Evolutionary conservation across 169 alveolate genomes (phyloP).

Genomic region (Neospora caninum): DNA sequence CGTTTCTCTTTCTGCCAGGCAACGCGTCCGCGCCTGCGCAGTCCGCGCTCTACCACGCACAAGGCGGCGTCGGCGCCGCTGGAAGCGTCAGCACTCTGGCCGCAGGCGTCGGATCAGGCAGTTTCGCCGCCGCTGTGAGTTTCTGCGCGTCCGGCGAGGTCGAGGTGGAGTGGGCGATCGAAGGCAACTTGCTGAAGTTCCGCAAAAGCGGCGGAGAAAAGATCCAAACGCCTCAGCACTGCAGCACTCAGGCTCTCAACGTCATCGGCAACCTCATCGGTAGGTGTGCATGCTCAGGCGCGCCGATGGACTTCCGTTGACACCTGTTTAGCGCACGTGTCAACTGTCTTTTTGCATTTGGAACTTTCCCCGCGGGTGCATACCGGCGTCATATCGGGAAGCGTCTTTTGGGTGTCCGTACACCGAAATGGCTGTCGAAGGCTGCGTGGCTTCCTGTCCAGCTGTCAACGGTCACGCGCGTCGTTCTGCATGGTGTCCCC

Average conservation of each 20-base stretch:
- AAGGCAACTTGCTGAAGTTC: background rate
- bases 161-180: background rate
- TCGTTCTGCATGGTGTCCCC: too few relatives aligned
- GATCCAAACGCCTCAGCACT: conserved; percentile 1
- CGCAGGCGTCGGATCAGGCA: conserved; percentile 29
- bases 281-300: background rate
- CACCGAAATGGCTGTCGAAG: too few relatives aligned
- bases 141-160: background rate
- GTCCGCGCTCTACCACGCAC: background rate
- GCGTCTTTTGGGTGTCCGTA: too few relatives aligned
- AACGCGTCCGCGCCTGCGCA: background rate
- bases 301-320: too few relatives aligned
- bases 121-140: conserved; percentile 3
- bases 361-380: too few relatives aligned
- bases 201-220: background rate
- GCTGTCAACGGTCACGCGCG: too few relatives aligned
- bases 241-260: background rate
- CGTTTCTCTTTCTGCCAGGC: too few relatives aligned
- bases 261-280: conserved; percentile 23
- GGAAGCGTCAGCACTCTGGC: conserved; percentile 25
- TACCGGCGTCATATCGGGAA: too few relatives aligned
- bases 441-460: too few relatives aligned
- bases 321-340: too few relatives aligned
- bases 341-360: too few relatives aligned
- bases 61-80: background rate